Percentiles rank a stretch among this genome's conserved stretches.
phyloP scores from a whole-genome alignment of 2,329 filamentous ascomycete species.

The Fusarium falciforme region DNA sequence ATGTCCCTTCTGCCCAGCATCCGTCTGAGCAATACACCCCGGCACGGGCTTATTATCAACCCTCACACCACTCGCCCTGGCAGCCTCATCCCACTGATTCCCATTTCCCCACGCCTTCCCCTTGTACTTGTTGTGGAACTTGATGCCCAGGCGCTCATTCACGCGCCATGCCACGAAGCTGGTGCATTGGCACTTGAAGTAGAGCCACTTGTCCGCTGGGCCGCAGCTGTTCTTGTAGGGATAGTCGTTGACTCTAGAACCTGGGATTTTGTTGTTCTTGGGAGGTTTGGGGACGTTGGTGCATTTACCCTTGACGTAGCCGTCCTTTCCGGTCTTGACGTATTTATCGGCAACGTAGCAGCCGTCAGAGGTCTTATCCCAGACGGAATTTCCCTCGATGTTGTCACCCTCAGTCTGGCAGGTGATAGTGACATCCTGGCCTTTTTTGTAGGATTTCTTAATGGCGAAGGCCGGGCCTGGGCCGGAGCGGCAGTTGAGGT shows the following conservation, averaged over 20 bases:
- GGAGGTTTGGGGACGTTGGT: too few relatives aligned
- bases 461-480: not conserved
- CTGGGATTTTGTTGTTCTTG: too few relatives aligned
- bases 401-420: conserved; percentile 9
- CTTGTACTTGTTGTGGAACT: not conserved
- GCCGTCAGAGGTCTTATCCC: conserved; percentile 11
- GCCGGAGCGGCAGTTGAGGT: conserved; percentile 11
- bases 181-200: not conserved
- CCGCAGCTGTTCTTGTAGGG: not conserved
- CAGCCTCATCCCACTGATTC: not conserved
- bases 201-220: not conserved
- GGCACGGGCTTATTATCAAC: not conserved
- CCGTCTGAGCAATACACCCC: not conserved
- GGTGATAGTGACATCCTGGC: conserved; percentile 1
- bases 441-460: not conserved
- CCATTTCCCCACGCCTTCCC: not conserved
- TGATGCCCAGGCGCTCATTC: not conserved
- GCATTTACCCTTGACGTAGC: not conserved
- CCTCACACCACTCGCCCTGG: not conserved
- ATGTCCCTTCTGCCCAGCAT: too few relatives aligned
- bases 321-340: not conserved
- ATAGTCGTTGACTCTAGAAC: not conserved
- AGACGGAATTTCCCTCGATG: not conserved
- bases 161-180: not conserved
- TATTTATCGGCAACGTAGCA: conserved; percentile 19